Conservation (phyloP, 2,329 filamentous ascomycete genomes). For the Raffaelea albimanens region DNA sequence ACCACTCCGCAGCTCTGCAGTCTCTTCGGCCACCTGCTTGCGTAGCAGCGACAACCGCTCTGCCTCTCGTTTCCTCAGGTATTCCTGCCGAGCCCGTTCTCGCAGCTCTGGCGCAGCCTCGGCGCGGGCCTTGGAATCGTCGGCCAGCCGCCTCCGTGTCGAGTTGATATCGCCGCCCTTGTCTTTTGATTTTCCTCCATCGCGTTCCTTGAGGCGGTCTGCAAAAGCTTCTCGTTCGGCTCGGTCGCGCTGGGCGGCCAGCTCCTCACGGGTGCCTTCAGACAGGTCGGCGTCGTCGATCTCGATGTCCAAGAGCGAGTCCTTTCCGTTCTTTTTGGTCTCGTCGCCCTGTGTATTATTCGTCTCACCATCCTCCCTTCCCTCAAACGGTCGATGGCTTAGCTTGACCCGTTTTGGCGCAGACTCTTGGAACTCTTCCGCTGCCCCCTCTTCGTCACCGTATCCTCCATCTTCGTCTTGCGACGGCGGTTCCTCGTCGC, state of each 20-base stretch:
- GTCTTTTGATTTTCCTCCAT: conserved; percentile 41
- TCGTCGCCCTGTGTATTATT: conserved; percentile 4
- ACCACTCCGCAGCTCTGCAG: conserved; percentile 68
- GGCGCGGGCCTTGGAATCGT: conserved; percentile 56
- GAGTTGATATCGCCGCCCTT: conserved; percentile 42
- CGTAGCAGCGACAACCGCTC: conserved; percentile 79
- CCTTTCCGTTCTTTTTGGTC: neutral
- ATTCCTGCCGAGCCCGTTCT: conserved; percentile 79
- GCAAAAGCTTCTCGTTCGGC: conserved; percentile 73
- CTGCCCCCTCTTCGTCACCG: conserved; percentile 19
- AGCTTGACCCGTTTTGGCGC: conserved; percentile 62
- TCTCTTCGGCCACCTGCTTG: conserved; percentile 84
- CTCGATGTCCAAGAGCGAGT: conserved; percentile 6
- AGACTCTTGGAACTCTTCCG: conserved; percentile 56
- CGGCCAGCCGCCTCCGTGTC: conserved; percentile 47
- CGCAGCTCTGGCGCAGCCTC: conserved; percentile 74
- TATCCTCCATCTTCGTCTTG: conserved; percentile 21
- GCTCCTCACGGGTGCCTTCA: conserved; percentile 48
- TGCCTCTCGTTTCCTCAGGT: conserved; percentile 83
- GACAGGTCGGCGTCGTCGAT: conserved; percentile 41
- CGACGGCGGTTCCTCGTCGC: conserved; percentile 54
- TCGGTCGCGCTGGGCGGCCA: conserved; percentile 54
- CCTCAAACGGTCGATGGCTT: conserved; percentile 35
- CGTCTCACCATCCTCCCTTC: conserved; percentile 23
- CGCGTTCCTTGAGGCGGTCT: conserved; percentile 63